Conservation (phyloP, 352 stramenopile species). For the Phytopythium vexans region DNA sequence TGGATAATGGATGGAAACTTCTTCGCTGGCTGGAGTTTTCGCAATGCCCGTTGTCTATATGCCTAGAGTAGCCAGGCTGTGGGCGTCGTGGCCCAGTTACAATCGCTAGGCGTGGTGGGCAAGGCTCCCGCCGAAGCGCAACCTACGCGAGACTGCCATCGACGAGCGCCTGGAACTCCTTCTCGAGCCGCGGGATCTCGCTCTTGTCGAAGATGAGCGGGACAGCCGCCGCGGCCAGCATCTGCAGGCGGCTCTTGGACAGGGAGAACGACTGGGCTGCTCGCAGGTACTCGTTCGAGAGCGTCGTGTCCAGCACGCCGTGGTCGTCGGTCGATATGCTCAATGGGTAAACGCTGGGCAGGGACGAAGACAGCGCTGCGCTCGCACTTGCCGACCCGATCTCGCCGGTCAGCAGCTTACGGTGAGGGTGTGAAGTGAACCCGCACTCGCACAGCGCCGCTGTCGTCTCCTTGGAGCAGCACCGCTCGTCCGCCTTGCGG, state of each 20-base stretch:
- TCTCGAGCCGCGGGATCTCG: slow-evolving; percentile 21
- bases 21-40: too few species aligned
- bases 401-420: slow-evolving; percentile 42
- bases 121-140: too few species aligned
- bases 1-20: too few species aligned
- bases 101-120: too few species aligned
- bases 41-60: too few species aligned
- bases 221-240: slow-evolving; percentile 43
- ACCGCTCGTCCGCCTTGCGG: slow-evolving; percentile 30
- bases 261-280: slow-evolving; percentile 76
- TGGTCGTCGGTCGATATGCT: slow-evolving; percentile 93
- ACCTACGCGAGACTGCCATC: neutral
- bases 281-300: slow-evolving; percentile 87
- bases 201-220: slow-evolving; percentile 58
- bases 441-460: slow-evolving; percentile 52
- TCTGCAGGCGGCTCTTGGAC: slow-evolving; percentile 30
- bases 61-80: too few species aligned
- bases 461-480: slow-evolving; percentile 28
- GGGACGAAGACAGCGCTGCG: too few species aligned
- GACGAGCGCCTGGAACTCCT: slow-evolving; percentile 19
- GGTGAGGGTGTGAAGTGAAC: slow-evolving; percentile 83
- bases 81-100: too few species aligned
- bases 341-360: slow-evolving; percentile 55
- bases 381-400: slow-evolving; percentile 18
- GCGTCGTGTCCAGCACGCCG: slow-evolving; percentile 88